These are phyloP conservation scores for Recurvomyces mirabilis DNA, from an alignment of 495 filamentous ascomycete genomes.

Conservation along the genomic window DNA sequence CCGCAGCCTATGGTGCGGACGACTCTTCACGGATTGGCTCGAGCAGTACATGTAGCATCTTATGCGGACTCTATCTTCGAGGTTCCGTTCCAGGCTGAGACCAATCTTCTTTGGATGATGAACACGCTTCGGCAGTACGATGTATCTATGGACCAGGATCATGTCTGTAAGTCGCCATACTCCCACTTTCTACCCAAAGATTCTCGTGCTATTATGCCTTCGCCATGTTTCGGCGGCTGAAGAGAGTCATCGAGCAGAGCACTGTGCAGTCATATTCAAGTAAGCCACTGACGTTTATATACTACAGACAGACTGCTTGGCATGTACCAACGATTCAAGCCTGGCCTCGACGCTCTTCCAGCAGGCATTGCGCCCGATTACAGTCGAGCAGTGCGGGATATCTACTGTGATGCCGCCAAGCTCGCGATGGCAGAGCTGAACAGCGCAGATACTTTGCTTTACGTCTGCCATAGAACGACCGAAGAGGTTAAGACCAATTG, in stretches of 20 bases:
- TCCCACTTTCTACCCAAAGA: no score
- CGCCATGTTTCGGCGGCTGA: no score
- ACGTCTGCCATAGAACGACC: not conserved
- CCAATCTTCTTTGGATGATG: slow-evolving; percentile 3
- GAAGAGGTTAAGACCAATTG: not conserved
- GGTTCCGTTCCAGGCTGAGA: not conserved
- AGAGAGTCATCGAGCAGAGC: no score
- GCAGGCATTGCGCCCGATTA: not conserved
- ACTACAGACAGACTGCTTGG: not conserved
- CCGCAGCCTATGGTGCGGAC: not conserved
- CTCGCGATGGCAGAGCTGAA: not conserved
- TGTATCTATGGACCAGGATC: not conserved
- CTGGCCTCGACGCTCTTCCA: not conserved
- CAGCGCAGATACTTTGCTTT: not conserved
- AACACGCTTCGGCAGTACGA: slow-evolving; percentile 1
- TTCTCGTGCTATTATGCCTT: no score
- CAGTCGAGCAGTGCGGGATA: not conserved
- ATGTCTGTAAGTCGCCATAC: not conserved
- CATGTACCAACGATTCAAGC: not conserved
- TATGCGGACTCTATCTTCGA: not conserved
- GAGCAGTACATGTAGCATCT: not conserved
- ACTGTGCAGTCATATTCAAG: no score
- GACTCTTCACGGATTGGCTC: not conserved
- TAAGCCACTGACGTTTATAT: not conserved
- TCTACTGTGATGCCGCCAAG: slow-evolving; percentile 1